phyloP scores from a whole-genome alignment of 2,329 filamentous ascomycete species.

The Emergomyces orientalis region DNA sequence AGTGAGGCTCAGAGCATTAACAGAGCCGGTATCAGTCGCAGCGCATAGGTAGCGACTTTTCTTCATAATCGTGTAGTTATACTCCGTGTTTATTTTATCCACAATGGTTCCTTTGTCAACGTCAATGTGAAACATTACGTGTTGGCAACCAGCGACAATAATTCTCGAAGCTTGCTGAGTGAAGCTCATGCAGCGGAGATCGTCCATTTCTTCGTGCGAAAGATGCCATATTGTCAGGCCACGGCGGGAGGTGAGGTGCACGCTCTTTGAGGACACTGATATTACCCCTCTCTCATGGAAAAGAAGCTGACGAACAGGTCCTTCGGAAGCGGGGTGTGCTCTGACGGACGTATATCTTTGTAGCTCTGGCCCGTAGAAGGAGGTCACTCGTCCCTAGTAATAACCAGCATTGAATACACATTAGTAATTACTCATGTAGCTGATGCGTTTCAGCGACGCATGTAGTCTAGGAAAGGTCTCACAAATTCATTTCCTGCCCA shows the following conservation, averaged over 20 bases:
- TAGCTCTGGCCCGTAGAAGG: constrained; percentile 77
- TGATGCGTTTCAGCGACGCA: neutral
- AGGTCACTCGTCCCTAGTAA: constrained; percentile 69
- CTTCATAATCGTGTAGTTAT: constrained; percentile 86
- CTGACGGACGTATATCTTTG: constrained; percentile 86
- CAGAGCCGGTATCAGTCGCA: constrained; percentile 69
- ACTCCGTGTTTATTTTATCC: constrained; percentile 61
- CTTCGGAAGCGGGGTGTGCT: constrained; percentile 63
- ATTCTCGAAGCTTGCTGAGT: constrained; percentile 80
- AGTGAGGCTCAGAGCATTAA: constrained; percentile 76
- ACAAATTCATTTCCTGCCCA: constrained; percentile 92
- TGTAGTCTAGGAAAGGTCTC: constrained; percentile 27
- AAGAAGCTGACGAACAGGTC: constrained; percentile 75
- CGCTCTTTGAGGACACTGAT: constrained; percentile 67
- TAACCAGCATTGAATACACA: neutral
- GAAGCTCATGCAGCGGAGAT: constrained; percentile 91
- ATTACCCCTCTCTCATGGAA: constrained; percentile 88
- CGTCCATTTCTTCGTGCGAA: constrained; percentile 66
- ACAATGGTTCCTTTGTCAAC: constrained; percentile 63
- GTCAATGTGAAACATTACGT: constrained; percentile 70
- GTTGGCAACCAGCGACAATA: constrained; percentile 77
- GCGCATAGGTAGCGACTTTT: constrained; percentile 81
- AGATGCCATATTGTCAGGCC: constrained; percentile 86
- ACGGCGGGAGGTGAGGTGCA: constrained; percentile 79
- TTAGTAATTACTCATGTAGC: constrained; percentile 4